Evolutionary conservation across 148 eudicot species (phyloP), one percentile per base, ranked within the genome.

Genomic region (Silene uniflora): DNA sequence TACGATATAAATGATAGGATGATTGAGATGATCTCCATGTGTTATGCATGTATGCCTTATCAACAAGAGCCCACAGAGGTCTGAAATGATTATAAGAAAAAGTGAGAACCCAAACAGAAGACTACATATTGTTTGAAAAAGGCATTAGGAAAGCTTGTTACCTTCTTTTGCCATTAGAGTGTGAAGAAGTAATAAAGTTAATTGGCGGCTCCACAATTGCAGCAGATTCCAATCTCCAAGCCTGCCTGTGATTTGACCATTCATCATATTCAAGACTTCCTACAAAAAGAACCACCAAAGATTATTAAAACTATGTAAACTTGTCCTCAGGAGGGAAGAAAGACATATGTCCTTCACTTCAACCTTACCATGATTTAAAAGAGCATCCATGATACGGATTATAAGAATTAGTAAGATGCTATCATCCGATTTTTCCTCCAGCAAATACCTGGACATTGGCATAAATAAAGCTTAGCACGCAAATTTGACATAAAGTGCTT

Each of bases 11-110:
- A 87, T 95, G 97, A 83, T 87, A 95, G 68, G 96, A 85, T 83
- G 97, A 86, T 61, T 95, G 99, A 72, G 99, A 95, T 66, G 96
- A 82, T 84, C 99, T 88, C 99, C 97, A 92, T 8, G 96, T 95
- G 80, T 76, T 84, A 80, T 92, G 99, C 99, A 95, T 89, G 80
- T 90, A 88, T 69, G 96, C 86, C 87, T 90, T 95, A 87, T 95
- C 99, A 81, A 88, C 85, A 76, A 88, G 91, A 61, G 96, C 94
- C 99, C 99, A 95, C 71, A 89, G 65, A 63, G 99, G 99, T 89
- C 99, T 95, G 85, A 25, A 79, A 73, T 22, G 22, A 49, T 24
- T 73, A 71, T 17, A 67, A 25, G 52, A 24, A 13, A 65, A 23
- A 60, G 63, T 58, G 4, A 69, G 44, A 29, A 22, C 32, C 62